Conservation (phyloP, 2,329 filamentous ascomycete species). For the Ceratocystis ficicola region DNA sequence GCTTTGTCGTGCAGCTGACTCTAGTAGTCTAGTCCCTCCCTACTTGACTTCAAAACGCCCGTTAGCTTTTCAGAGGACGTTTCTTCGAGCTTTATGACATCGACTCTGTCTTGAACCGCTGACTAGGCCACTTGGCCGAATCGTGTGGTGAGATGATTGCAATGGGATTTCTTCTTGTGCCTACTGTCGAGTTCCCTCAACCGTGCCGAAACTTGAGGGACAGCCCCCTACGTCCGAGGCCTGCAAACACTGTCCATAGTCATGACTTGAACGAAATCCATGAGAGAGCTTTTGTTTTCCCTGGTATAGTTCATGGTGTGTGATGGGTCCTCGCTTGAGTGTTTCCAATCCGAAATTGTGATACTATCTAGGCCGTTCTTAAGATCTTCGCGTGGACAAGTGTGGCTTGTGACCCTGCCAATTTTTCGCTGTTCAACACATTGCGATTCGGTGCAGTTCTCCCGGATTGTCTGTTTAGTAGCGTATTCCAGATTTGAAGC, state of each 20-base stretch:
- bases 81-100: background rate
- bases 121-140: background rate
- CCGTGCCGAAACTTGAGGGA: no score
- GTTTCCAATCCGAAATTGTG: no score
- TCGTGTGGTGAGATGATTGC: conserved; percentile 8
- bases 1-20: background rate
- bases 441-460: background rate
- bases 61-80: background rate
- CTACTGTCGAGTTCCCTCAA: no score
- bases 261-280: no score
- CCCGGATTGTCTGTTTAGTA: background rate
- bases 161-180: background rate
- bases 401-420: background rate
- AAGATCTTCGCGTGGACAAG: background rate
- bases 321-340: no score
- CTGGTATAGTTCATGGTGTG: no score
- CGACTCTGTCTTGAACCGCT: background rate
- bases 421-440: background rate
- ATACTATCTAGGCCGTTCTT: no score
- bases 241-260: no score
- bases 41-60: background rate
- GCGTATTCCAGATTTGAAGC: background rate
- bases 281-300: no score
- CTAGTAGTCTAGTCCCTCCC: no score
- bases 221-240: no score